Base-by-base conservation (phyloP, 345 rosid species). In the Sisymbrium altissimum region DNA sequence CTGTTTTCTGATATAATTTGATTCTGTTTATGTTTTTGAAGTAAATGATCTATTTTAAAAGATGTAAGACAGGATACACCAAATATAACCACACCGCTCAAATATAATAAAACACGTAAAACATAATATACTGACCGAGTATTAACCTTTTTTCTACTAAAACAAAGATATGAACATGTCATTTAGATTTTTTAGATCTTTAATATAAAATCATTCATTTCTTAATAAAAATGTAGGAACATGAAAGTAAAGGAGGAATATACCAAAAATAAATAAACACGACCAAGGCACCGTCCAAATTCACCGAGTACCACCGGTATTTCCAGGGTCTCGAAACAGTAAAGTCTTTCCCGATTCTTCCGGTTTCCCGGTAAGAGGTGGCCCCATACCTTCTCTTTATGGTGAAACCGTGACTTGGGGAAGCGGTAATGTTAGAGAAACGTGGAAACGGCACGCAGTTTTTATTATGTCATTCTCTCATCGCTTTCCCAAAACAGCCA, bases 361-460 rank as follows among this genome's bases (percentile, higher is more conserved):
- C 61, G 19, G 48, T 44, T 44, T 6, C 9, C 48, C 48, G 61
- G 59, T 56, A 32, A 56, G 60, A 56, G 61, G 40, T 13, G 39
- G 61, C 23, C 60, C 40, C 61, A 56, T 56, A 9, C 13, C 61
- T 56, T 56, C 39, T 56, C 23, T 56, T 56, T 56, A 56, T 56
- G 61, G 61, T 56, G 61, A 56, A 32, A 56, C 61, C 61, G 40
- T 56, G 61, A 56, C 40, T 56, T 32, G 23, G 6, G 61, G 40
- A 56, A 32, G 61, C 61, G 61, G 61, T 32, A 56, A 36, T 56
- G 40, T 6, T 56, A 56, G 61, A 56, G 40, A 32, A 53, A 27
- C 58, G 25, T 53, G 61, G 61, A 56, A 56, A 65, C 80, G 80
- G 67, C 80, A 77, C 72, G 76, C 63, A 65, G 76, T 57, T 77